Evolutionary conservation across 768 basidiomycete species (phyloP).

Genomic region (Tylopilus intermedius): DNA sequence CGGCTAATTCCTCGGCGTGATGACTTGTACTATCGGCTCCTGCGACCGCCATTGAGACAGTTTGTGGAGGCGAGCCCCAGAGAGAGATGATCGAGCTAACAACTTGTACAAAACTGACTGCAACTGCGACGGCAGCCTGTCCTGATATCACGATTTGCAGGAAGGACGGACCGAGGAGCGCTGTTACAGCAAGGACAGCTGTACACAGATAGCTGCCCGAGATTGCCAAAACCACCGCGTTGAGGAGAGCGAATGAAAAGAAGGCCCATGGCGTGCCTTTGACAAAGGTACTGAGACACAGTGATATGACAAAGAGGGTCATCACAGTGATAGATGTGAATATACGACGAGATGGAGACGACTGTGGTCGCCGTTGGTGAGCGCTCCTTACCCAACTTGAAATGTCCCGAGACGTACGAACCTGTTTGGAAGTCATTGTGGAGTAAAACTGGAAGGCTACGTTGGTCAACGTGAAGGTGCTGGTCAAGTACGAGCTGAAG

Average conservation of each 20-base stretch:
- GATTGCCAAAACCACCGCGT: conserved; percentile 53
- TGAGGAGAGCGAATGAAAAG: conserved; percentile 60
- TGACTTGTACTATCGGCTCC: conserved; percentile 28
- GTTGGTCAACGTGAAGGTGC: conserved; percentile 58
- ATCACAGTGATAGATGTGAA: conserved; percentile 48
- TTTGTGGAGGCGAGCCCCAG: conserved; percentile 36
- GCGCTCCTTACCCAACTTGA: background rate
- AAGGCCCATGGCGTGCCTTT: conserved; percentile 50
- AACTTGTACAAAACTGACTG: conserved; percentile 73
- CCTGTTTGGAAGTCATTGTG: conserved; percentile 63
- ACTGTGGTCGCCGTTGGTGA: conserved; percentile 34
- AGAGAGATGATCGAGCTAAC: conserved; percentile 58
- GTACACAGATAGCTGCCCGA: conserved; percentile 74
- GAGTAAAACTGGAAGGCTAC: conserved; percentile 72
- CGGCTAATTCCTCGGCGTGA: conserved; percentile 60
- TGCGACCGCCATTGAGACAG: conserved; percentile 13
- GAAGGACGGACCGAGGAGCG: conserved; percentile 68
- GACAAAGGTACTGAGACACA: conserved; percentile 65
- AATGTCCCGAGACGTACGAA: conserved; percentile 28
- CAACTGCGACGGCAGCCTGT: conserved; percentile 81
- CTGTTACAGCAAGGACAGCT: conserved; percentile 73
- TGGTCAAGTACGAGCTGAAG: conserved; percentile 65
- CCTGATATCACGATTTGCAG: conserved; percentile 78
- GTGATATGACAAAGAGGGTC: conserved; percentile 48
- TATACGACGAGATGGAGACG: conserved; percentile 56